phyloP scores from a whole-genome alignment of 2,329 filamentous ascomycete genomes.

The Ceratocystis cacaofunesta region DNA sequence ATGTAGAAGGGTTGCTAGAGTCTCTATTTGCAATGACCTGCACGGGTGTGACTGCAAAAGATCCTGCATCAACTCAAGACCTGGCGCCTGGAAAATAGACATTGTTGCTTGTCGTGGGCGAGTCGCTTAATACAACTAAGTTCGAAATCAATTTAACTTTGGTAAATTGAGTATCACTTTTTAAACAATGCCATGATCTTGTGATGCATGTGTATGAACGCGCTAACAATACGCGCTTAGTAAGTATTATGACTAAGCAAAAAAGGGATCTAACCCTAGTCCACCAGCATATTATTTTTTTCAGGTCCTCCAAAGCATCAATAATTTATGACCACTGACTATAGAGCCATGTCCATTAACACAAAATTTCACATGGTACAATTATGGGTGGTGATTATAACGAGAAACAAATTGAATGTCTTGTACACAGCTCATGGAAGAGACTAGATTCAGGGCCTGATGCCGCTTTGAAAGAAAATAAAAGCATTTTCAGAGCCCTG shows the following conservation, averaged over 20 bases:
- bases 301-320: background rate
- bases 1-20: conserved; percentile 39
- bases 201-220: background rate
- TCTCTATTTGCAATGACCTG: conserved; percentile 43
- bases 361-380: conserved; percentile 23
- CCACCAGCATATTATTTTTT: background rate
- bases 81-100: conserved; percentile 36
- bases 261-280: background rate
- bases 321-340: background rate
- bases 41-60: conserved; percentile 39
- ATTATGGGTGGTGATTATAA: conserved; percentile 11
- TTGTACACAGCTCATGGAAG: conserved; percentile 49
- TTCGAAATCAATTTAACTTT: too few species aligned
- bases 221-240: background rate
- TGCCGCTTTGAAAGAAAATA: background rate
- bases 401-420: conserved; percentile 36
- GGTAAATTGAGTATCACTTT: background rate
- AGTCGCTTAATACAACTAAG: background rate
- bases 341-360: background rate
- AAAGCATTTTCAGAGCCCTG: background rate
- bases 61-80: conserved; percentile 34
- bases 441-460: conserved; percentile 24
- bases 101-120: conserved; percentile 1
- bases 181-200: background rate
- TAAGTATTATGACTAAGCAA: background rate